Base-by-base conservation (phyloP, 345 rosid species). In the Eucalyptus sp. region DNA sequence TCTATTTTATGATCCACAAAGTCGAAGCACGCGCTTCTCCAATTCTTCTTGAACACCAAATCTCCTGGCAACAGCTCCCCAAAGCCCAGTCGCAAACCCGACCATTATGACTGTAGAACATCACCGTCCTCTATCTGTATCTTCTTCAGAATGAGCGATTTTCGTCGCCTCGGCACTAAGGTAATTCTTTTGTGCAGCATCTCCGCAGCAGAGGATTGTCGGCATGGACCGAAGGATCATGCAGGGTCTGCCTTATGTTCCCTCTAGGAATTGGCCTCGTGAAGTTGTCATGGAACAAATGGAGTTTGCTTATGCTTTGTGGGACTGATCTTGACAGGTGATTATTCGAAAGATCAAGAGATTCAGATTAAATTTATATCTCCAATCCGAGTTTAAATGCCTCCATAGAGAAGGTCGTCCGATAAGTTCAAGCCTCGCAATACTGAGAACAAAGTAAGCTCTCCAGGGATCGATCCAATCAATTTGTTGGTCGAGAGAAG, bases 271-370 rank as follows among this genome's bases (percentile, higher is more conserved):
- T 13, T 62, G 71, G 71, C 71, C 33, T 6, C 16, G 87, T 50
- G 20, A 86, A 46, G 56, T 87, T 86, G 91, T 93, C 90, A 44
- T 88, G 24, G 2, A 91, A 89, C 84, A 91, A 27, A 86, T 91
- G 66, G 50, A 93, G 54, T 50, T 86, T 49, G 31, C 14, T 29
- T 87, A 92, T 12, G 48, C 90, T 91, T 12, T 85, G 89, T 18
- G 90, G 94, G 43, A 91, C 90, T 6, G 86, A 11, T 27, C 92
- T 92, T 2, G 90, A 87, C 18, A 91, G 87, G 5, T 51, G 89
- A 86, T 93, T 91, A 43, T 64, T 11, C 5, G 90, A 90, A 48
- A 93, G 90, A 37, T 93, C 90, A 33, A 91, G 91, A 7, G 89
- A 87, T 80, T 90, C 91, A 1, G 41, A 91, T 62, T 29, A 13